Evolutionary conservation across 2,329 filamentous ascomycete genomes (phyloP), one percentile per base, ranked within the genome.

Genomic region (Botryosphaeria agaves): DNA sequence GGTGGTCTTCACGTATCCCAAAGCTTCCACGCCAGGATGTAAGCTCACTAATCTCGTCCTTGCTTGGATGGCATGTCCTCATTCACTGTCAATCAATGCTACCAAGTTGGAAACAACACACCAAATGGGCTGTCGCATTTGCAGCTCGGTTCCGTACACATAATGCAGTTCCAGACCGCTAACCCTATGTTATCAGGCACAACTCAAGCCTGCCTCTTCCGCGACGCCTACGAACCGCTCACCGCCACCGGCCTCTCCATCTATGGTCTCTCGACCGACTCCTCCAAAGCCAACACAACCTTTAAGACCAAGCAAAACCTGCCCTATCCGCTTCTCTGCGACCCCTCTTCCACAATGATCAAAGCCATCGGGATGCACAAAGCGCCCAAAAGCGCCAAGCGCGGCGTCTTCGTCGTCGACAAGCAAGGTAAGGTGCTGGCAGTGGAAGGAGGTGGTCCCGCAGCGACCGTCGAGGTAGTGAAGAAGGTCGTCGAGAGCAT

Each of bases 11-110:
- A 94, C 85, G 18, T 95, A 95, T 50, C 89, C 89, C 35, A 91
- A 80, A 59, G 89, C 89, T 8, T 89, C 79, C 17, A 98, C 89
- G 14, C 82, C 83, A 21, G 87, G 87, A 38, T 95, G 87, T 93
- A 72, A 70, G 82, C 60, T 32, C 53, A 7, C 15, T 51, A 33
- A n/a, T 18, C 31, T 19, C 31, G 15, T 7, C 15, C n/a, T 31
- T 37, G 28, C 26, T n/a, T n/a, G n/a, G n/a, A n/a, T n/a, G n/a
- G n/a, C n/a, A n/a, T n/a, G n/a, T n/a, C n/a, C n/a, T n/a, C n/a
- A n/a, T n/a, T n/a, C n/a, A n/a, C n/a, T n/a, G n/a, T n/a, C n/a
- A 11, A 20, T 28, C 25, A 29, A 29, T 20, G 7, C 7, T 29
- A 23, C 26, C 20, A 12, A 27, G n/a, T 3, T 31, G 12, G 14